Evolutionary conservation across 768 basidiomycete genomes (phyloP).

Genomic region (Rhizopogon vesiculosus): DNA sequence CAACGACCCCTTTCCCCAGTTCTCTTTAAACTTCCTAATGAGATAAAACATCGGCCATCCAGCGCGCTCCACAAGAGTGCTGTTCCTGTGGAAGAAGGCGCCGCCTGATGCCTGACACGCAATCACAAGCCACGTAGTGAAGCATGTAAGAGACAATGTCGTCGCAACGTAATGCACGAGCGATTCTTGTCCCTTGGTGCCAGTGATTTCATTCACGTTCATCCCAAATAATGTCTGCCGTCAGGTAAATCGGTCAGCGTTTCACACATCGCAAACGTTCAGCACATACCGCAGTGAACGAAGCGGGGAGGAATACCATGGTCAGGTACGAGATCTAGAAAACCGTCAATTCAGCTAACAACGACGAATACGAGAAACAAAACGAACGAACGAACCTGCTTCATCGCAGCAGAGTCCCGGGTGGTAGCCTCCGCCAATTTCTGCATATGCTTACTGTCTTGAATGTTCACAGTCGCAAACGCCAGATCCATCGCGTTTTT

Average conservation of each 20-base stretch:
- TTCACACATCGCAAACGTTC: background rate
- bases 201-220: constrained; percentile 23
- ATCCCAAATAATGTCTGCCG: constrained; percentile 26
- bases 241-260: constrained; percentile 3
- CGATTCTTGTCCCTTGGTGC: constrained; percentile 21
- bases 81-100: constrained; percentile 5
- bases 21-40: background rate
- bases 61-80: constrained; percentile 6
- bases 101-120: constrained; percentile 35
- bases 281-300: constrained; percentile 30
- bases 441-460: constrained; percentile 31
- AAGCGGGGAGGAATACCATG: constrained; percentile 53
- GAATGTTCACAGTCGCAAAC: constrained; percentile 49
- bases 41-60: constrained; percentile 19
- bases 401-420: constrained; percentile 10
- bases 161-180: constrained; percentile 35
- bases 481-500: constrained; percentile 28
- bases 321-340: constrained; percentile 49
- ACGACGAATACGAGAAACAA: background rate
- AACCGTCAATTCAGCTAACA: background rate
- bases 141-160: constrained; percentile 41
- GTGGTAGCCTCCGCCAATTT: constrained; percentile 4
- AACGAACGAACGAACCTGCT: constrained; percentile 13
- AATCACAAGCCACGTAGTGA: constrained; percentile 50
- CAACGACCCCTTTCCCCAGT: background rate